Evolutionary conservation across 2,329 filamentous ascomycete genomes (phyloP), one percentile per base, ranked within the genome.

Genomic region (Penicillium hesseltinei): DNA sequence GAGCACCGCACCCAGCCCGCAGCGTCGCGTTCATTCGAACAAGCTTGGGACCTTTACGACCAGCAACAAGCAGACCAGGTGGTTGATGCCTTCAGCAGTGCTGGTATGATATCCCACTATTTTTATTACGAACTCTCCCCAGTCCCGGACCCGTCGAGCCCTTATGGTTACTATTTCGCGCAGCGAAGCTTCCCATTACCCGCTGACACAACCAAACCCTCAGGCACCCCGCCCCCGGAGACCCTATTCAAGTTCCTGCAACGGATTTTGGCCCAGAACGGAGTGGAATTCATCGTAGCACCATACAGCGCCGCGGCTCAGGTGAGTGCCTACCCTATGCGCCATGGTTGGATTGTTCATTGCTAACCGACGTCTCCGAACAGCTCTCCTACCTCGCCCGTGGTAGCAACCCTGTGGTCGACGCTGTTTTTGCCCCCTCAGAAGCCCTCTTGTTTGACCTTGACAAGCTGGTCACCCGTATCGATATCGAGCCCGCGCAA

Each of bases 301-400:
- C 93, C 93, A 1, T 96, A 91, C 78, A 92, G 89, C 73, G 91
- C 92, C 38, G 88, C 89, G 67, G 90, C 91, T 57, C 91, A 96
- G 85, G 90, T 93, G 76, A 71, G 80, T 43, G 40, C 4, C 27
- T 36, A 7, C 35, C 46, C 43, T 33, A 27, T 44, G n/a, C 43
- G 23, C n/a, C 17, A 38, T 36, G 21, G n/a, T 25, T 25, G n/a
- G 11, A 56, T 21, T 39, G 36, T 36, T 21, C 13, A 25, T 3
- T 48, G 49, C 46, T 65, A 31, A 66, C 45, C 23, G 15, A 23
- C 45, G 27, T 38, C 23, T 44, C 21, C 5, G n/a, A 51, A 58
- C 56, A 71, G 69, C 84, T 96, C 61, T 89, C 90, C 45, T 91
- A 93, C 70, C 85, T 96, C 57, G 86, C 90, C 61, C 84, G 85